Conservation (phyloP, 192 early-diverging fungal genomes). For the Cladochytrium replicatum region DNA sequence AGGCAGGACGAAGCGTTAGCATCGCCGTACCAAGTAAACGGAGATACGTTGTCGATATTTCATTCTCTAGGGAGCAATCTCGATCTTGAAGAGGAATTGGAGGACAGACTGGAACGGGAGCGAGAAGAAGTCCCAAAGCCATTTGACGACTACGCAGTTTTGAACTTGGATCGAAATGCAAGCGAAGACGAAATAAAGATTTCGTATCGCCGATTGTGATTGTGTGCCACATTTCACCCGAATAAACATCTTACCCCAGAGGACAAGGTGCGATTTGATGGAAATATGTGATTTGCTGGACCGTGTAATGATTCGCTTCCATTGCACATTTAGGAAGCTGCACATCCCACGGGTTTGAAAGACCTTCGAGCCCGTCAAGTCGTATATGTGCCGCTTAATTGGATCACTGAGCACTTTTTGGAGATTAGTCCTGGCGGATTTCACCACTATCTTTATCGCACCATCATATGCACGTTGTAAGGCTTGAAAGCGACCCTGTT, state of each 20-base stretch:
- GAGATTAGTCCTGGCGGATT: too few species aligned
- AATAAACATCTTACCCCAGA: conserved; percentile 38
- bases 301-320: too few species aligned
- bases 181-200: conserved; percentile 41
- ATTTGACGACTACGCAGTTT: conserved; percentile 23
- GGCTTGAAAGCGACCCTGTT: conserved; percentile 30
- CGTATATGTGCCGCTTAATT: conserved; percentile 43
- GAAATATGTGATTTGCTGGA: conserved; percentile 1
- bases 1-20: too few species aligned
- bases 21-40: too few species aligned
- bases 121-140: too few species aligned
- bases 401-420: too few species aligned
- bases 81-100: too few species aligned
- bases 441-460: too few species aligned
- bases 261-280: conserved; percentile 20
- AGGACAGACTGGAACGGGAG: too few species aligned
- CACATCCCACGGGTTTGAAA: conserved; percentile 19
- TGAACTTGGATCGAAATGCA: conserved; percentile 34
- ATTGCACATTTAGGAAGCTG: conserved; percentile 32
- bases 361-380: conserved; percentile 32
- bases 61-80: too few species aligned
- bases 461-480: too few species aligned
- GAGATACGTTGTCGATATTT: too few species aligned
- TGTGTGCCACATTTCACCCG: conserved; percentile 43
- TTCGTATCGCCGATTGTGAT: conserved; percentile 38